phyloP scores from a whole-genome alignment of 768 basidiomycete species.

The Macrolepiota dolichaula region DNA sequence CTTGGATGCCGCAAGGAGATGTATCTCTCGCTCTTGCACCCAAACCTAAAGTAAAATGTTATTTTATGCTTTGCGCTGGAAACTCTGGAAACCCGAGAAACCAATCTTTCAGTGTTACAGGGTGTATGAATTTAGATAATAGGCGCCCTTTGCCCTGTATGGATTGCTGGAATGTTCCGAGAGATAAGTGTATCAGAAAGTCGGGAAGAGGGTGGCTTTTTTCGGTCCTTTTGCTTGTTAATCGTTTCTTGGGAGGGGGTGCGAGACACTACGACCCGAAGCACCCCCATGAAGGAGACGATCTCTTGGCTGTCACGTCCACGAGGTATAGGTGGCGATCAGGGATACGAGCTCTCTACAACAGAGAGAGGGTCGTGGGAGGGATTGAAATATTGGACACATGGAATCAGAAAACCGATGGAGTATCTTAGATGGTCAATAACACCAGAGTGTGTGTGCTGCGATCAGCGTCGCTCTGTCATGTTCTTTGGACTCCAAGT shows the following conservation, averaged over 20 bases:
- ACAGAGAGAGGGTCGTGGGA: background rate
- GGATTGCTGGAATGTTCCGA: background rate
- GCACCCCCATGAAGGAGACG: too few relatives aligned
- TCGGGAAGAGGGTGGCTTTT: background rate
- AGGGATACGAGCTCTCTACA: too few relatives aligned
- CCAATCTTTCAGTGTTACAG: background rate
- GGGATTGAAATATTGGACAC: too few relatives aligned
- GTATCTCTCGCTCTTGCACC: too few relatives aligned
- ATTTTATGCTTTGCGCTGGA: background rate
- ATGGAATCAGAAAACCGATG: too few relatives aligned
- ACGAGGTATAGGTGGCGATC: too few relatives aligned
- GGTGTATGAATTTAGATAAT: background rate
- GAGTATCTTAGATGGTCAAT: background rate
- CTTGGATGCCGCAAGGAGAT: background rate
- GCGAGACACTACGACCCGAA: too few relatives aligned
- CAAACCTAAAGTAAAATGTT: too few relatives aligned
- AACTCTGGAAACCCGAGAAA: background rate
- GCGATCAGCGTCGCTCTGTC: background rate
- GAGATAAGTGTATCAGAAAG: too few relatives aligned
- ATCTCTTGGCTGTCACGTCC: too few relatives aligned
- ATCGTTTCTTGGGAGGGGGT: too few relatives aligned
- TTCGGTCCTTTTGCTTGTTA: background rate
- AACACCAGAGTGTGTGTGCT: background rate
- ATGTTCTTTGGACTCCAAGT: background rate
- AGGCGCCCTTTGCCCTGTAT: too few relatives aligned